Conservation (phyloP, 495 filamentous ascomycete species). For the Neurospora tetraspora region DNA sequence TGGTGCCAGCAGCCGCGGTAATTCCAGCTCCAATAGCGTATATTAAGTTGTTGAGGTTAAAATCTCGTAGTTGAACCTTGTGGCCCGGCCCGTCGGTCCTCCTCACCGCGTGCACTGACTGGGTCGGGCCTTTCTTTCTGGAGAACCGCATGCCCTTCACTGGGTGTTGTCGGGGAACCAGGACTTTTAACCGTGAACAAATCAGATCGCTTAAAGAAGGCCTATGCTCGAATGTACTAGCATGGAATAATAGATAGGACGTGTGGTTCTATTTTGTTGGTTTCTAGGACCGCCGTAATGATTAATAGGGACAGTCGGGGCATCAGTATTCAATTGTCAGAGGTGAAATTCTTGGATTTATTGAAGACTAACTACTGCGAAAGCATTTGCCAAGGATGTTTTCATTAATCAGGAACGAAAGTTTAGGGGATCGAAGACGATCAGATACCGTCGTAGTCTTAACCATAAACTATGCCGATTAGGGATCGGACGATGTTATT, state of each 20-base stretch:
- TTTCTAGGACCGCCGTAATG: neutral
- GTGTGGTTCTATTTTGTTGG: slow-evolving; percentile 32
- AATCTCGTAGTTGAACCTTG: slow-evolving; percentile 26
- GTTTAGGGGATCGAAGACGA: neutral
- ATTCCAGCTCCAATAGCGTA: slow-evolving; percentile 29
- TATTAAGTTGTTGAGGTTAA: slow-evolving; percentile 32
- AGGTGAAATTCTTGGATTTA: slow-evolving; percentile 67
- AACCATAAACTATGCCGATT: neutral
- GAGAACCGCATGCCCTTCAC: slow-evolving; percentile 54
- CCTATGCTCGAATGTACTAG: slow-evolving; percentile 65
- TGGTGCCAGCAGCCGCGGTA: slow-evolving; percentile 29
- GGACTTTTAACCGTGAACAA: slow-evolving; percentile 67
- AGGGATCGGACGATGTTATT: neutral
- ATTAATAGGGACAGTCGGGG: slow-evolving; percentile 21
- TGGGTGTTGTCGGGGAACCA: slow-evolving; percentile 53
- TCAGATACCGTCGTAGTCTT: neutral
- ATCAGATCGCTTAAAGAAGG: slow-evolving; percentile 66
- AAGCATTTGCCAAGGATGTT: neutral
- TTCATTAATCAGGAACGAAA: neutral
- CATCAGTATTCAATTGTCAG: slow-evolving; percentile 62
- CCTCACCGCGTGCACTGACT: slow-evolving; percentile 54
- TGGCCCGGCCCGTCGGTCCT: slow-evolving; percentile 47
- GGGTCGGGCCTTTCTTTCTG: slow-evolving; percentile 55
- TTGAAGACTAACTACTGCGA: slow-evolving; percentile 63
- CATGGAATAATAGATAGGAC: slow-evolving; percentile 70